These are phyloP conservation scores for Colletotrichum filicis DNA, from an alignment of 2,329 filamentous ascomycete genomes.

Conservation along the genomic window DNA sequence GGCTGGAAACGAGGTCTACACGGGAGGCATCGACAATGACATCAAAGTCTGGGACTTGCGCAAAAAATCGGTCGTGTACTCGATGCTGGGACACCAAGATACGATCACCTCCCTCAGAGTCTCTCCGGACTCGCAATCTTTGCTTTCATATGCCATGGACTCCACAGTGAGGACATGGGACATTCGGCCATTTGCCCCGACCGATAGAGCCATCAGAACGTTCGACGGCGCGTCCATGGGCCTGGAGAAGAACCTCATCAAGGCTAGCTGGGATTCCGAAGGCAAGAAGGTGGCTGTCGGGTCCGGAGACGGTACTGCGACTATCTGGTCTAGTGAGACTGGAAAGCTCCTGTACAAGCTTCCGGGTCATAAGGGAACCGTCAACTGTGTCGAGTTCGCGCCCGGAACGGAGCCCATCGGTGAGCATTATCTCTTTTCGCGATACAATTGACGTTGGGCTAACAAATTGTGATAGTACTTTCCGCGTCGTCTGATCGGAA, in stretches of 20 bases:
- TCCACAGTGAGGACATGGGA: conserved; percentile 96
- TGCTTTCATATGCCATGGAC: conserved; percentile 94
- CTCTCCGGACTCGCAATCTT: conserved; percentile 91
- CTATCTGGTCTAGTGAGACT: conserved; percentile 90
- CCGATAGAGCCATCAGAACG: conserved; percentile 84
- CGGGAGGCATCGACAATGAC: conserved; percentile 95
- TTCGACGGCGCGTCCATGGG: conserved; percentile 93
- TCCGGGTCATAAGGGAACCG: conserved; percentile 92
- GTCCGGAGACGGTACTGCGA: conserved; percentile 88
- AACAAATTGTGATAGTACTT: conserved; percentile 70
- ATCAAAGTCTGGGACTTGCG: conserved; percentile 97
- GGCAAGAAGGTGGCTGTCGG: conserved; percentile 91
- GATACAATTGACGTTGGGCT: conserved; percentile 39
- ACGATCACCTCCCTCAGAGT: conserved; percentile 90
- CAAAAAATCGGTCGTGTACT: conserved; percentile 89
- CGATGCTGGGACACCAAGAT: conserved; percentile 89
- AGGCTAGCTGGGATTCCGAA: conserved; percentile 88
- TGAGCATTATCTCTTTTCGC: conserved; percentile 63
- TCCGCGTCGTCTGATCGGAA: conserved; percentile 91
- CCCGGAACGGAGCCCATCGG: conserved; percentile 86
- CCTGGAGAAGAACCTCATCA: conserved; percentile 90
- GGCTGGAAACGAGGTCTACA: conserved; percentile 94
- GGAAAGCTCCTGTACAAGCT: conserved; percentile 95
- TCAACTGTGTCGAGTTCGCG: conserved; percentile 94
- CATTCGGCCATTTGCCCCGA: conserved; percentile 91